Percentiles rank a stretch among this genome's conserved stretches.
Evolutionary conservation across 139 green algal genomes (phyloP).

Genomic region (Coelastrella sp.): DNA sequence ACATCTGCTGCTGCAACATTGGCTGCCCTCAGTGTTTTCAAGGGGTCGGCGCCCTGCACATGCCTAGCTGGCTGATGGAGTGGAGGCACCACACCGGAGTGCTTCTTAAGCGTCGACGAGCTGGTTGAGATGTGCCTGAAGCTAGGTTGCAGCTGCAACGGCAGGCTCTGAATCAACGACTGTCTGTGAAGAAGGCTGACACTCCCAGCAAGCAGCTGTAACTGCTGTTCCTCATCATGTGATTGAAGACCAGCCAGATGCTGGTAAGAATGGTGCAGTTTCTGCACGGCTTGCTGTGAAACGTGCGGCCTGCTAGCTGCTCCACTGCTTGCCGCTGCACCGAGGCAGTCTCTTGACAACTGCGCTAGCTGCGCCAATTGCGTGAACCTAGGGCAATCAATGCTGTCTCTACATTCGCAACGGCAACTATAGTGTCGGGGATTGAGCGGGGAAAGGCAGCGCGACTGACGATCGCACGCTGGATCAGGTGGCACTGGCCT

Average conservation of each 20-base stretch:
- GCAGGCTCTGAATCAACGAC: background rate
- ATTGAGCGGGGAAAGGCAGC: too few species aligned
- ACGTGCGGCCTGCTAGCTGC: too few species aligned
- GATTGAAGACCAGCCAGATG: background rate
- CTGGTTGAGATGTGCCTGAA: background rate
- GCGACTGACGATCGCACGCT: too few species aligned
- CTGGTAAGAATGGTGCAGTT: background rate
- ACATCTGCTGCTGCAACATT: background rate
- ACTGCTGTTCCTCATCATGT: conserved; percentile 8
- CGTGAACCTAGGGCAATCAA: too few species aligned
- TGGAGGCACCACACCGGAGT: background rate
- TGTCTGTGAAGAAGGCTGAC: too few species aligned
- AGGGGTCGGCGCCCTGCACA: background rate
- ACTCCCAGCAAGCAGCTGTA: background rate
- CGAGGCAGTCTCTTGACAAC: too few species aligned
- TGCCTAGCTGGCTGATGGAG: conserved; percentile 17
- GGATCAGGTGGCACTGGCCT: too few species aligned
- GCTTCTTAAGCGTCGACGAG: background rate
- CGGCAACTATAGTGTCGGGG: too few species aligned
- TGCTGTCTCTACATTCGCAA: too few species aligned
- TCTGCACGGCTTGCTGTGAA: background rate
- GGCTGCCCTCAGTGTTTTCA: background rate
- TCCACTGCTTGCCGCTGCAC: too few species aligned
- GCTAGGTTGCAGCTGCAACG: background rate
- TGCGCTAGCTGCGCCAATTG: too few species aligned